Base-by-base conservation (phyloP, 805 yeast species). In the Clavispora vitiphila region DNA sequence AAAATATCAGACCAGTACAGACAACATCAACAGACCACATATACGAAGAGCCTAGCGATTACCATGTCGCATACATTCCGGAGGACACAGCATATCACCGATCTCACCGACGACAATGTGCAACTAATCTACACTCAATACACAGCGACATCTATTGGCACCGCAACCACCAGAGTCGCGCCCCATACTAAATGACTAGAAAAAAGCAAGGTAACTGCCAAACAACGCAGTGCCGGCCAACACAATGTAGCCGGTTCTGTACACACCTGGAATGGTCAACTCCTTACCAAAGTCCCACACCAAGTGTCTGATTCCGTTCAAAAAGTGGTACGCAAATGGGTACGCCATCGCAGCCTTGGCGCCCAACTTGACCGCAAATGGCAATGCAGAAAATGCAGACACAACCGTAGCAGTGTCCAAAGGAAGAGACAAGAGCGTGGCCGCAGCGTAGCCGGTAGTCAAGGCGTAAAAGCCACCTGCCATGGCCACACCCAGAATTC, bases 221-320 rank as follows among this genome's bases (percentile, higher is more conserved):
- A 81, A 48, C 30, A 72, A 46, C 25, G 74, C 78, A 19, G 81
- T 69, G 54, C 78, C 69, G 22, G 82, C 97, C 43, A 89, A 63
- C 15, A 88, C 96, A 37, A 78, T 70, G 67, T 87, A 86, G 49
- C 96, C 98, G 27, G 97, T 89, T 69, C 83, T 80, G 80, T 86
- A 85, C 43, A 93, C 96, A 53, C 96, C 97, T 60, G 83, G 79
- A 54, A 86, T 58, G 47, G 89, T 77, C 61, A 91, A 76, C 65
- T 83, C 86, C 53, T 70, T 73, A 62, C 96, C 96, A 40, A 80
- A 63, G 64, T 93, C 99, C 99, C 99, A 93, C 42, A 86, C 60
- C 65, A 91, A 71, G 65, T 93, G 99, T 77, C 99, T 87, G 49
- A 91, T 46, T 56, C 98, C 97, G 63, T 90, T 88, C 62, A 74